phyloP scores from a whole-genome alignment of 805 yeast species.

The Spathaspora girioi region DNA sequence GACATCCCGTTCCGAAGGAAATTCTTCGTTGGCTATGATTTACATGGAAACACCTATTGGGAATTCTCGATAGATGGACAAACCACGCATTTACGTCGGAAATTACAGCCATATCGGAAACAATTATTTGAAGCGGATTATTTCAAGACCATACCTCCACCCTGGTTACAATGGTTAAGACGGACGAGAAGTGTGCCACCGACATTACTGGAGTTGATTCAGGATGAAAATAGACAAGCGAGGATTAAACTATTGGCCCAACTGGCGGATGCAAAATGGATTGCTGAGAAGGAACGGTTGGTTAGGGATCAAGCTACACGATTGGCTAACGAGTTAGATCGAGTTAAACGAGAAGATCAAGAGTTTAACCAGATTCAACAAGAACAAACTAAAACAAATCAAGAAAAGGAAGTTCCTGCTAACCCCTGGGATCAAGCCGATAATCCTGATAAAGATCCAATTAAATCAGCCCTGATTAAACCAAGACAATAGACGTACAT shows the following conservation, averaged over 20 bases:
- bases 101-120: slow-evolving; percentile 52
- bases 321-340: background rate
- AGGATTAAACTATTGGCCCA: slow-evolving; percentile 48
- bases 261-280: slow-evolving; percentile 43
- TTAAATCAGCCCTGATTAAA: slow-evolving; percentile 34
- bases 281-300: slow-evolving; percentile 28
- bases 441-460: slow-evolving; percentile 26
- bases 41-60: slow-evolving; percentile 87
- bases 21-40: slow-evolving; percentile 73
- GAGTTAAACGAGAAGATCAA: slow-evolving; percentile 6
- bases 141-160: slow-evolving; percentile 57
- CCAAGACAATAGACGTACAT: slow-evolving; percentile 16
- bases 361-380: slow-evolving; percentile 3
- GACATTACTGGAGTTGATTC: slow-evolving; percentile 54
- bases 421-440: slow-evolving; percentile 39
- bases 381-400: background rate
- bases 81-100: slow-evolving; percentile 54
- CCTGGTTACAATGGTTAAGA: slow-evolving; percentile 82
- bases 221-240: slow-evolving; percentile 55
- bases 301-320: slow-evolving; percentile 16
- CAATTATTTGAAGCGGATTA: slow-evolving; percentile 54
- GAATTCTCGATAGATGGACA: slow-evolving; percentile 60
- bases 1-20: slow-evolving; percentile 65
- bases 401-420: background rate
- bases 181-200: slow-evolving; percentile 61